Percentiles rank a stretch among this genome's conserved stretches.
These are phyloP conservation scores for Calonectria hawksworthii DNA, from an alignment of 2,329 filamentous ascomycete species.

Conservation along the genomic window DNA sequence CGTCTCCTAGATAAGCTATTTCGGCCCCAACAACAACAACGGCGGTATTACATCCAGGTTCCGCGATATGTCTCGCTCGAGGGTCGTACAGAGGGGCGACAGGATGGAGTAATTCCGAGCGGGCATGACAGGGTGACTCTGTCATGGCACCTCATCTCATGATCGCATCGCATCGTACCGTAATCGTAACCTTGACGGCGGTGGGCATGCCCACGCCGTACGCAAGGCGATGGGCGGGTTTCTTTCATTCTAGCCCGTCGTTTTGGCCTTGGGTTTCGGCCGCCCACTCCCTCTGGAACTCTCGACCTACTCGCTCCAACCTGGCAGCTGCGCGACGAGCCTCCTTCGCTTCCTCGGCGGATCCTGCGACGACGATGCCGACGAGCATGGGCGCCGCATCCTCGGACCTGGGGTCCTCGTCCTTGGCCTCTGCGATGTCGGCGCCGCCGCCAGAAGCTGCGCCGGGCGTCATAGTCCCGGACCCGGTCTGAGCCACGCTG, in stretches of 20 bases:
- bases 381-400: slow-evolving; percentile 66
- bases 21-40: background rate
- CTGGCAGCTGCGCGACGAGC: slow-evolving; percentile 66
- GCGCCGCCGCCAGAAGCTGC: slow-evolving; percentile 25
- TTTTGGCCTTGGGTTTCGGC: slow-evolving; percentile 46
- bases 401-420: slow-evolving; percentile 41
- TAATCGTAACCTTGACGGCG: slow-evolving; percentile 40
- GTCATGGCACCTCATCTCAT: slow-evolving; percentile 37
- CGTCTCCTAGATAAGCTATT: background rate
- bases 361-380: slow-evolving; percentile 66
- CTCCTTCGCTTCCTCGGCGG: slow-evolving; percentile 62
- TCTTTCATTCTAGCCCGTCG: slow-evolving; percentile 45
- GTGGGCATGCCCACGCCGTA: slow-evolving; percentile 13
- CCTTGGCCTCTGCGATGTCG: slow-evolving; percentile 14
- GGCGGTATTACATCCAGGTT: slow-evolving; percentile 7
- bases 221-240: background rate
- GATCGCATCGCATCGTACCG: slow-evolving; percentile 33
- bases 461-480: slow-evolving; percentile 24
- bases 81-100: background rate
- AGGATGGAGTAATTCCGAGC: background rate
- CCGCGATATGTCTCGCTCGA: background rate
- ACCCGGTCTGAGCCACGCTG: slow-evolving; percentile 24
- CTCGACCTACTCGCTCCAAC: slow-evolving; percentile 67
- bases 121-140: background rate
- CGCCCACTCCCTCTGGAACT: slow-evolving; percentile 68